These are phyloP conservation scores for Plasmodium relictum DNA, from an alignment of 169 alveolate species.

Conservation along the genomic window DNA sequence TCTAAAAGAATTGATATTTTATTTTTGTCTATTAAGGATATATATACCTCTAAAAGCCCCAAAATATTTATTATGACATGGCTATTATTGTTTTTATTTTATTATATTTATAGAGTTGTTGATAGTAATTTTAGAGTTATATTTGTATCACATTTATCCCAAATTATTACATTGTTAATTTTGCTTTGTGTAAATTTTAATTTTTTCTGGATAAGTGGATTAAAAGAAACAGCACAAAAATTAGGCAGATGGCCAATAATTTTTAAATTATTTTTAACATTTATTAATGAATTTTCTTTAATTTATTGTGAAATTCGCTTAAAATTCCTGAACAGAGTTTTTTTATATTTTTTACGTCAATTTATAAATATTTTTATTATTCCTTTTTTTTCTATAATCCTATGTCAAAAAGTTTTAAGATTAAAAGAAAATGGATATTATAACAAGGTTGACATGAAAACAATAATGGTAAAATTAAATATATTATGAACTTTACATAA, in stretches of 20 bases:
- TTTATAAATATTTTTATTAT: slow-evolving; percentile 41
- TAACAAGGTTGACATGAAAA: too few relatives aligned
- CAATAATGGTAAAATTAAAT: too few relatives aligned
- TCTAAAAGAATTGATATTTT: slow-evolving; percentile 61
- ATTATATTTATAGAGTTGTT: slow-evolving; percentile 21
- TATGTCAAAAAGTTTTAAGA: neutral
- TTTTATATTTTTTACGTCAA: slow-evolving; percentile 29
- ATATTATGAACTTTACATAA: too few relatives aligned
- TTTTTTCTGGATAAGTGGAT: slow-evolving; percentile 64
- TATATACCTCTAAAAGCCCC: neutral
- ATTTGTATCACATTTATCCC: slow-evolving; percentile 19
- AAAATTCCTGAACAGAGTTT: slow-evolving; percentile 16
- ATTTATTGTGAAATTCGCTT: slow-evolving; percentile 39
- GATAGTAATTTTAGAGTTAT: slow-evolving; percentile 22
- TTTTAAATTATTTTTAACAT: slow-evolving; percentile 18
- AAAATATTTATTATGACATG: slow-evolving; percentile 11
- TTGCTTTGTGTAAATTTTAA: slow-evolving; percentile 52
- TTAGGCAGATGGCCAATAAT: slow-evolving; percentile 16
- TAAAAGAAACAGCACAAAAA: slow-evolving; percentile 43
- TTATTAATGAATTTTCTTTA: slow-evolving; percentile 29
- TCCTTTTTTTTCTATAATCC: slow-evolving; percentile 29
- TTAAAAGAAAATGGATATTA: neutral
- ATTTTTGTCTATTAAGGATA: slow-evolving; percentile 47
- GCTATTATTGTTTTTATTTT: slow-evolving; percentile 31
- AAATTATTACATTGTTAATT: slow-evolving; percentile 31